A percentile compares a stretch with the other conserved stretches of the same genome.
These are phyloP conservation scores for Suillus spraguei DNA, from an alignment of 768 basidiomycete species.

Conservation along the genomic window DNA sequence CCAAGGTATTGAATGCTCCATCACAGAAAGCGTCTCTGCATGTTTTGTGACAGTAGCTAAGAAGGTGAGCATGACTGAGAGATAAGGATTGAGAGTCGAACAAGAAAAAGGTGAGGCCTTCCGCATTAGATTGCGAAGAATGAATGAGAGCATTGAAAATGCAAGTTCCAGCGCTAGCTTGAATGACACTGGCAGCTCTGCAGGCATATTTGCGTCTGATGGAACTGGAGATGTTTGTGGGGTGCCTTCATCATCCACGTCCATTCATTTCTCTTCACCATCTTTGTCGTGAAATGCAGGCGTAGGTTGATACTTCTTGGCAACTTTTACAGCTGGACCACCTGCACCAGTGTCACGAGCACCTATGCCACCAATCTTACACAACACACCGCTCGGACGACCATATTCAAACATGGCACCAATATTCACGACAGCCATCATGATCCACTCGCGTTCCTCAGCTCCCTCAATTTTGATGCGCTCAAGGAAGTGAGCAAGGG, in stretches of 20 bases:
- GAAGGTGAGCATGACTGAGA: too few species aligned
- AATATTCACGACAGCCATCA: conserved; percentile 92
- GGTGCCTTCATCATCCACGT: conserved; percentile 54
- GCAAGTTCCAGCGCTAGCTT: too few species aligned
- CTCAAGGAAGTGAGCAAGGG: conserved; percentile 84
- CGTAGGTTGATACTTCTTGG: conserved; percentile 43
- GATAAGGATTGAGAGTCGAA: too few species aligned
- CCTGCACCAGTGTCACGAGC: conserved; percentile 39
- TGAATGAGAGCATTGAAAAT: too few species aligned
- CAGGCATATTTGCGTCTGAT: too few species aligned
- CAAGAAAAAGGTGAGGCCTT: too few species aligned
- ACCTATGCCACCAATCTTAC: conserved; percentile 55
- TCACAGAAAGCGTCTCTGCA: too few species aligned
- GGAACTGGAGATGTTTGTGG: too few species aligned
- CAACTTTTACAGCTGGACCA: conserved; percentile 45
- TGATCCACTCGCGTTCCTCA: conserved; percentile 90
- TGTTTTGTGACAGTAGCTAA: too few species aligned
- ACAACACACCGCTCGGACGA: conserved; percentile 68
- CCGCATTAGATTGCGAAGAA: too few species aligned
- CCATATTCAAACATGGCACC: too few species aligned
- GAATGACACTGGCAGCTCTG: conserved; percentile 55
- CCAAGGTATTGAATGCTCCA: too few species aligned
- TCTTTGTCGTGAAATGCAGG: conserved; percentile 32
- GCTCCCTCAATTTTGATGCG: conserved; percentile 80
- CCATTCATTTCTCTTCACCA: conserved; percentile 59